A percentile compares a stretch with the other conserved stretches of the same genome.
Conservation (phyloP, 495 filamentous ascomycete species). For the Neurospora sp. region DNA sequence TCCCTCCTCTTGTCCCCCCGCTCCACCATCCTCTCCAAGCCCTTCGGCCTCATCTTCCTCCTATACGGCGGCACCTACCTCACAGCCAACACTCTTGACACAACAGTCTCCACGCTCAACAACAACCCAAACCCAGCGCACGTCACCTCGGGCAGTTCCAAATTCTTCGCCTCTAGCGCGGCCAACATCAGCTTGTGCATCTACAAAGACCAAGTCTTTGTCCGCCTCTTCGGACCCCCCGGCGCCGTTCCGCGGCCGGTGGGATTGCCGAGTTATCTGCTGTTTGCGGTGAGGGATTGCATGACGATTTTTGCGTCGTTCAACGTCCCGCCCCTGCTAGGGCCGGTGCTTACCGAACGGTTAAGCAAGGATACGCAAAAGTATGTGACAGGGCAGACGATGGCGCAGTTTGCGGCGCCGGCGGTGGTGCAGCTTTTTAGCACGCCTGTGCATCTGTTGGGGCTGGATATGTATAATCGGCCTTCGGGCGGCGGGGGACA, state of each 20-base stretch:
- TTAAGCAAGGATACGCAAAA: conserved; percentile 38
- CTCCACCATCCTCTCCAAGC: conserved; percentile 62
- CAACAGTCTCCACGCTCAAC: conserved; percentile 55
- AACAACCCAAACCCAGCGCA: conserved; percentile 37
- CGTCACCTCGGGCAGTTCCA: conserved; percentile 63
- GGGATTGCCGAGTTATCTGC: conserved; percentile 52
- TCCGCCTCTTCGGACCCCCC: conserved; percentile 63
- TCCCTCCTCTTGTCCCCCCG: conserved; percentile 60
- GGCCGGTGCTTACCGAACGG: conserved; percentile 48
- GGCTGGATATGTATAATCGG: conserved; percentile 80
- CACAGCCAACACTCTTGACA: conserved; percentile 84
- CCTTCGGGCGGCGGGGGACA: conserved; percentile 30
- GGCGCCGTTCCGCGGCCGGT: conserved; percentile 42
- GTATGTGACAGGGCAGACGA: conserved; percentile 35
- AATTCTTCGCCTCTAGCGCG: conserved; percentile 73
- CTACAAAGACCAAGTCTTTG: conserved; percentile 86
- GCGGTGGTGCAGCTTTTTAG: conserved; percentile 71
- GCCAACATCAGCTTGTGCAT: conserved; percentile 87
- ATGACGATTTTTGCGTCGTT: conserved; percentile 90
- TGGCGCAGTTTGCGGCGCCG: conserved; percentile 74
- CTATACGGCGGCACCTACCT: conserved; percentile 88
- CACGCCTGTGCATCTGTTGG: conserved; percentile 82
- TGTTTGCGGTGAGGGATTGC: conserved; percentile 80
- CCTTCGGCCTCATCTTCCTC: conserved; percentile 78
- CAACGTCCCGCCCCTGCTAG: conserved; percentile 74